Conservation (phyloP, 345 rosid species). For the Rhizophora apiculata region DNA sequence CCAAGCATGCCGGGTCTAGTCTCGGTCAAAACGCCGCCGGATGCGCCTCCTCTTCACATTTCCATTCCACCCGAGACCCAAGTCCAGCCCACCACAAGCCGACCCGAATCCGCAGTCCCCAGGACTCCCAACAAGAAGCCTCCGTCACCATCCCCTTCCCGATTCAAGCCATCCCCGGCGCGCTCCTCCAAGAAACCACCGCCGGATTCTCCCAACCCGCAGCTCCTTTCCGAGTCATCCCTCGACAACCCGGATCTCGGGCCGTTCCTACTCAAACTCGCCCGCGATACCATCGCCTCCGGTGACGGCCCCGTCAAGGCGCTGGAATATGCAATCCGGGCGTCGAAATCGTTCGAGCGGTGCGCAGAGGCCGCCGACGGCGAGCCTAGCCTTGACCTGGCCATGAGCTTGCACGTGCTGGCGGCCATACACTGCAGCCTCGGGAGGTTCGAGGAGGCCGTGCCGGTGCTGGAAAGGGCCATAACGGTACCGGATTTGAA, state of each 20-base stretch:
- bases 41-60: conserved; percentile 61
- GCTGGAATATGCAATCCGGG: conserved; percentile 84
- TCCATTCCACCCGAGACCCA: conserved; percentile 55
- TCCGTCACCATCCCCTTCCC: conserved; percentile 76
- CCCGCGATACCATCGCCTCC: conserved; percentile 89
- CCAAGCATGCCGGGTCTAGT: conserved; percentile 84
- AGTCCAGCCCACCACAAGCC: conserved; percentile 30
- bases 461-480: conserved; percentile 80
- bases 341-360: conserved; percentile 83
- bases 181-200: conserved; percentile 68
- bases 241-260: conserved; percentile 99
- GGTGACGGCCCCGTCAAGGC: conserved; percentile 94
- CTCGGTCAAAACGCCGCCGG: conserved; percentile 78
- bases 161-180: conserved; percentile 75
- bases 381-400: conserved; percentile 86
- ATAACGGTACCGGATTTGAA: conserved; percentile 68
- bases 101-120: conserved; percentile 37
- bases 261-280: conserved; percentile 88
- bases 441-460: conserved; percentile 91
- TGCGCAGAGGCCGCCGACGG: conserved; percentile 60
- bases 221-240: conserved; percentile 46
- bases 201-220: conserved; percentile 52
- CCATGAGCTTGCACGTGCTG: conserved; percentile 92
- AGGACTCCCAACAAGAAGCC: conserved; percentile 43
- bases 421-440: conserved; percentile 94